These are phyloP conservation scores for Cyathus striatus DNA, from an alignment of 768 basidiomycete genomes.

Conservation along the genomic window DNA sequence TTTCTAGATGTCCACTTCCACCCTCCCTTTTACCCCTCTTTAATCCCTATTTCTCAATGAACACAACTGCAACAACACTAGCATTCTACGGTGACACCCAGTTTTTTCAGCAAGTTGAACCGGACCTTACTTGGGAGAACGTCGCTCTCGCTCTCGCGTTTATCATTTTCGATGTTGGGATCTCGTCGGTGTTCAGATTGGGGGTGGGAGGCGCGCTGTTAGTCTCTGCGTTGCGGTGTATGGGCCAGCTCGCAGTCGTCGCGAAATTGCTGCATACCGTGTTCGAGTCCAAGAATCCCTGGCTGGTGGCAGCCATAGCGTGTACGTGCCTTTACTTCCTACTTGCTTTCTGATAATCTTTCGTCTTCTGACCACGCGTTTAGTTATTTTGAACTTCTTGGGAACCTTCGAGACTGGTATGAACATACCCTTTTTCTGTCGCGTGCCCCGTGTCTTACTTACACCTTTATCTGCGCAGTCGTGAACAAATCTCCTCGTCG, in stretches of 20 bases:
- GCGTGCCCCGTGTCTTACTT: slow-evolving; percentile 2
- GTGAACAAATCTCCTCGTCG: slow-evolving; percentile 75
- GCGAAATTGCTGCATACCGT: slow-evolving; percentile 66
- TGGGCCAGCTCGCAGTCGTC: slow-evolving; percentile 73
- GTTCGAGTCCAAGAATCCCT: slow-evolving; percentile 70
- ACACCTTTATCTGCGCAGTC: too few species aligned
- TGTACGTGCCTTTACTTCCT: slow-evolving; percentile 37
- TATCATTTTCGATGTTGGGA: slow-evolving; percentile 62
- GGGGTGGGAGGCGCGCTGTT: slow-evolving; percentile 66
- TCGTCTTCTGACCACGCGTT: background rate
- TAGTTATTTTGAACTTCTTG: slow-evolving; percentile 68
- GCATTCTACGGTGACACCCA: too few species aligned
- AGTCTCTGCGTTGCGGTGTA: slow-evolving; percentile 67
- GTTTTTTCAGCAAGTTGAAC: background rate
- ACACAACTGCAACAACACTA: too few species aligned
- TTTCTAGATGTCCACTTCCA: too few species aligned
- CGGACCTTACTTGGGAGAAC: slow-evolving; percentile 59
- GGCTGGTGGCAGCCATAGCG: slow-evolving; percentile 69
- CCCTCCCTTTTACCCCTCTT: too few species aligned
- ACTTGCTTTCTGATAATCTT: background rate
- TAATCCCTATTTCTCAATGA: too few species aligned
- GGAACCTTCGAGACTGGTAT: slow-evolving; percentile 75
- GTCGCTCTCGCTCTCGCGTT: slow-evolving; percentile 74
- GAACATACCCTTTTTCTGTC: slow-evolving; percentile 8
- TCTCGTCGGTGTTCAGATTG: slow-evolving; percentile 63